Conservation (phyloP, 129 eudicot species). For the Flaveria brownii region DNA sequence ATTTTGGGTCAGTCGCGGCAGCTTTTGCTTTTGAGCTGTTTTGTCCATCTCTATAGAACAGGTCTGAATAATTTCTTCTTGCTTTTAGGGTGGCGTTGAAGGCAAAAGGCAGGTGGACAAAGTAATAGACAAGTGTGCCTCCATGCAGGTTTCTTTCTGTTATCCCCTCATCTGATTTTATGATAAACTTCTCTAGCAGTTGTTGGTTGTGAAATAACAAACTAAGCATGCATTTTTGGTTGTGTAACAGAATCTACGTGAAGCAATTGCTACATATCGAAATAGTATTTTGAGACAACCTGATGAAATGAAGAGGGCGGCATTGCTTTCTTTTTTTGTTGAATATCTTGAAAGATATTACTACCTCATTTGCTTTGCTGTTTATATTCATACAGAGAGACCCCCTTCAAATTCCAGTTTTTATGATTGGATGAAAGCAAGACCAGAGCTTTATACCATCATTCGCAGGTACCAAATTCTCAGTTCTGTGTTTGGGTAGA, state of each 20-base stretch:
- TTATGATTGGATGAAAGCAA: constrained; percentile 93
- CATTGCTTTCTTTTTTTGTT: constrained; percentile 93
- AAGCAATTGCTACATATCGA: constrained; percentile 89
- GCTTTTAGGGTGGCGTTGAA: constrained; percentile 91
- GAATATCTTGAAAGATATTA: constrained; percentile 98
- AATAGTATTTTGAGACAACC: constrained; percentile 80
- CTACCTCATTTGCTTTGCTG: constrained; percentile 95
- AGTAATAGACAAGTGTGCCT: constrained; percentile 93
- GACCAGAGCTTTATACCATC: constrained; percentile 92
- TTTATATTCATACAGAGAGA: constrained; percentile 86
- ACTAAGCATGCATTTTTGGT: constrained; percentile 23
- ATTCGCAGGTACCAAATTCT: constrained; percentile 70
- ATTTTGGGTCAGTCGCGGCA: neutral
- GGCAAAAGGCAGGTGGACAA: constrained; percentile 93
- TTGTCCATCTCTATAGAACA: neutral
- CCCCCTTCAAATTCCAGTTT: constrained; percentile 58
- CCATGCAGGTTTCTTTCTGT: constrained; percentile 76
- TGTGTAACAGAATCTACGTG: constrained; percentile 81
- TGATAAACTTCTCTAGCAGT: constrained; percentile 18
- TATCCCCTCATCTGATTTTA: neutral
- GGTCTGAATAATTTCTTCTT: constrained; percentile 38
- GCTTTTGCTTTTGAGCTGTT: neutral
- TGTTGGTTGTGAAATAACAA: constrained; percentile 12
- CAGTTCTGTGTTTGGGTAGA: constrained; percentile 5
- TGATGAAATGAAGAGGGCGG: constrained; percentile 97